phyloP scores from a whole-genome alignment of 1,139 yeast species.

The Sugiyamaella pinicola region DNA sequence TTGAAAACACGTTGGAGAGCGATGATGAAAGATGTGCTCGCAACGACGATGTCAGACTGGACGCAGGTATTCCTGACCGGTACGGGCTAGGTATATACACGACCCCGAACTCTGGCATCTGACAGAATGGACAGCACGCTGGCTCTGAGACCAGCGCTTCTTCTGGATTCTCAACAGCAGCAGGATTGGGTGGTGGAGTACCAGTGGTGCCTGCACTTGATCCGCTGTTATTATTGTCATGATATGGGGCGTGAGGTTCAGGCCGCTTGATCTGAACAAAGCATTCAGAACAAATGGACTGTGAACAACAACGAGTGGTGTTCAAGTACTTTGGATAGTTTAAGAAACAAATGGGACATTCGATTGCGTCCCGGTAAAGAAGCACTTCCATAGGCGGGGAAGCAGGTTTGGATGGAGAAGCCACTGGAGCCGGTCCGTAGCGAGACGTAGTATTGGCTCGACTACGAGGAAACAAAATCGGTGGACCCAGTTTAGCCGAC shows the following conservation, averaged over 20 bases:
- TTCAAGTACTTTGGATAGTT: conserved; percentile 80
- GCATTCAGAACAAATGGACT: conserved; percentile 94
- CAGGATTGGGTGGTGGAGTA: conserved; percentile 19
- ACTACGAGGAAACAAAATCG: conserved; percentile 16
- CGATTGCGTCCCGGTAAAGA: conserved; percentile 67
- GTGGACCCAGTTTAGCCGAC: conserved; percentile 16
- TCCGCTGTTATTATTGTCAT: conserved; percentile 37
- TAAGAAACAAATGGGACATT: conserved; percentile 94
- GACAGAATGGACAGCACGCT: conserved; percentile 93
- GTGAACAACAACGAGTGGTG: conserved; percentile 85
- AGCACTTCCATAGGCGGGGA: conserved; percentile 42
- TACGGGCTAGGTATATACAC: conserved; percentile 65
- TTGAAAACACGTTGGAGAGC: conserved; percentile 21
- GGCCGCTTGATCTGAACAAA: conserved; percentile 92
- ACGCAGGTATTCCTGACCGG: conserved; percentile 39
- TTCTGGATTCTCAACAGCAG: conserved; percentile 25
- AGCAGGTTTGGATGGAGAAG: conserved; percentile 9
- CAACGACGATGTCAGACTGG: conserved; percentile 21
- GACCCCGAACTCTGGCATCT: conserved; percentile 82
- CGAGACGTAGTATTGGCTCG: conserved; percentile 28
- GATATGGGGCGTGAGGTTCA: conserved; percentile 96
- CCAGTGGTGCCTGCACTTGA: conserved; percentile 29
- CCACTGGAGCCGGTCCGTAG: conserved; percentile 19
- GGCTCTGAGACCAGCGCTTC: conserved; percentile 69
- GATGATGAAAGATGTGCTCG: conserved; percentile 24